Evolutionary conservation across 1,284 basidiomycete species (phyloP).

Genomic region (Apiotrichum mycotoxinovorans): DNA sequence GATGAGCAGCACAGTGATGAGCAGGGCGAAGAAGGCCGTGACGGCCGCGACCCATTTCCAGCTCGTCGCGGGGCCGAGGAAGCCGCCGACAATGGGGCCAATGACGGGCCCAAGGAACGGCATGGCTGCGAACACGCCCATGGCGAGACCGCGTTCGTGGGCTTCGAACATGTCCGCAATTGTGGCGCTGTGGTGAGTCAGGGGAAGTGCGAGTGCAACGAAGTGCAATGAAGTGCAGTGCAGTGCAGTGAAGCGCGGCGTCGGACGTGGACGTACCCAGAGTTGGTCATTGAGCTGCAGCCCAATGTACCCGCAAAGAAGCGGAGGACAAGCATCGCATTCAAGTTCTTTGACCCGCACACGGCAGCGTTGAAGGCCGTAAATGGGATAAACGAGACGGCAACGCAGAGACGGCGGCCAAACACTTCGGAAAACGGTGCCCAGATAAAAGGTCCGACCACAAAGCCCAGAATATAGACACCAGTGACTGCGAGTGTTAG

Average conservation of each 20-base stretch:
- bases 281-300: conserved; percentile 51
- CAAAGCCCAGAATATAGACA: conserved; percentile 18
- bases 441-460: conserved; percentile 27
- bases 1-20: conserved; percentile 30
- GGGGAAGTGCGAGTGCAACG: too few relatives aligned
- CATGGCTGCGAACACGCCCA: conserved; percentile 52
- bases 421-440: conserved; percentile 36
- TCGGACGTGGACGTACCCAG: conserved; percentile 18
- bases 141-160: conserved; percentile 47
- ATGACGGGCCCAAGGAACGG: conserved; percentile 47
- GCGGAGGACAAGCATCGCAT: conserved; percentile 50
- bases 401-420: conserved; percentile 43
- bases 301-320: conserved; percentile 51
- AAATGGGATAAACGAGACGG: conserved; percentile 47
- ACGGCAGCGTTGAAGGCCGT: conserved; percentile 50
- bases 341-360: conserved; percentile 46
- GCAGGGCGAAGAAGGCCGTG: conserved; percentile 54
- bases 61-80: conserved; percentile 10
- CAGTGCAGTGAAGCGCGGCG: too few relatives aligned
- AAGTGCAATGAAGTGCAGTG: too few relatives aligned
- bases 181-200: conserved; percentile 34
- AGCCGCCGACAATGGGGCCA: conserved; percentile 15
- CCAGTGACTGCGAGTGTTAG: conserved; percentile 14
- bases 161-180: conserved; percentile 51
- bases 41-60: conserved; percentile 62